Percentiles rank a stretch among this genome's conserved stretches.
phyloP scores from a whole-genome alignment of 208 protist species.

The Crithidia sp. region DNA sequence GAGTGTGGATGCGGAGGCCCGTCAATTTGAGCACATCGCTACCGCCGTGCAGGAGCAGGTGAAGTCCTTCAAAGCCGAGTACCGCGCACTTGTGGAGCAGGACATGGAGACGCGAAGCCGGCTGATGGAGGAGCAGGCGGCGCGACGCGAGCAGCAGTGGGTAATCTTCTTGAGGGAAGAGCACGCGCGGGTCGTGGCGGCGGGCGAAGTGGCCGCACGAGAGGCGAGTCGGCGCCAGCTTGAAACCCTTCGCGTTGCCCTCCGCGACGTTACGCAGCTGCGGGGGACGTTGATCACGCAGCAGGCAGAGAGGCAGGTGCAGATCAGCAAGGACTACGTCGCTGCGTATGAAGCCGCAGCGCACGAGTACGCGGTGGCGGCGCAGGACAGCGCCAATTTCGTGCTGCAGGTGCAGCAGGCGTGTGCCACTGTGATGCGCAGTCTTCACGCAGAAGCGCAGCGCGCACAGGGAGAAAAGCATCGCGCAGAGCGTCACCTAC shows the following conservation, averaged over 20 bases:
- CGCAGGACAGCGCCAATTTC: constrained; percentile 32
- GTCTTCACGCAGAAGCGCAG: constrained; percentile 34
- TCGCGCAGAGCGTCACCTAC: constrained; percentile 23
- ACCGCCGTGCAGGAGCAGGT: constrained; percentile 47
- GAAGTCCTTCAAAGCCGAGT: constrained; percentile 49
- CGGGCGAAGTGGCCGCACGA: constrained; percentile 15
- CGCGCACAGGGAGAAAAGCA: constrained; percentile 30
- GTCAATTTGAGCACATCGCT: constrained; percentile 29
- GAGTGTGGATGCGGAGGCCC: constrained; percentile 16
- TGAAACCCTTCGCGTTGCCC: constrained; percentile 51
- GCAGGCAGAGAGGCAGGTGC: constrained; percentile 42
- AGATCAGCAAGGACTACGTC: constrained; percentile 40
- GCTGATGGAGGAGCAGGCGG: constrained; percentile 46
- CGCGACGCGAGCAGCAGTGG: constrained; percentile 39
- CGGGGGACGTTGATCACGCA: constrained; percentile 48
- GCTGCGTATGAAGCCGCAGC: constrained; percentile 33
- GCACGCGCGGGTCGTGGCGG: constrained; percentile 25
- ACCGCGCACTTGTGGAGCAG: constrained; percentile 47
- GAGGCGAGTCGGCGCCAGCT: constrained; percentile 37
- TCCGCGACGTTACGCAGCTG: constrained; percentile 58
- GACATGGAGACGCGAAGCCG: constrained; percentile 40
- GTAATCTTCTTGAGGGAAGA: constrained; percentile 34
- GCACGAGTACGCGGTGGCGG: constrained; percentile 29
- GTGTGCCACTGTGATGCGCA: constrained; percentile 31
- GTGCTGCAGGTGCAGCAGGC: constrained; percentile 40